phyloP scores from a whole-genome alignment of 1,284 basidiomycete genomes.

The Papiliotrema fonsecae region DNA sequence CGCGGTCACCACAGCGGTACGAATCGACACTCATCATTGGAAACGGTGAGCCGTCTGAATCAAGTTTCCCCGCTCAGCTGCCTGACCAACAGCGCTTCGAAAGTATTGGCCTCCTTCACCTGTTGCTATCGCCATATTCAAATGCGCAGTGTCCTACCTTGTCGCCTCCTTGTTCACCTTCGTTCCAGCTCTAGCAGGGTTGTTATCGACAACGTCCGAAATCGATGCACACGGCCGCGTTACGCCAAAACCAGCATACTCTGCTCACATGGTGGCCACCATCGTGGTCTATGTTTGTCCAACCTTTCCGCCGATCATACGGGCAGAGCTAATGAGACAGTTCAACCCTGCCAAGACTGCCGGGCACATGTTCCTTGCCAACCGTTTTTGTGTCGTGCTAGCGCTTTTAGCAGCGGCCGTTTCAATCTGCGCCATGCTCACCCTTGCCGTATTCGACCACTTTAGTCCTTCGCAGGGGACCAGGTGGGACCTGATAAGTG shows the following conservation, averaged over 20 bases:
- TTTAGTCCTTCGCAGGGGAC: constrained; percentile 39
- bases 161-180: constrained; percentile 91
- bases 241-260: constrained; percentile 59
- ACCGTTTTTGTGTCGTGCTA: constrained; percentile 42
- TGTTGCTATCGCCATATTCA: constrained; percentile 56
- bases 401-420: constrained; percentile 76
- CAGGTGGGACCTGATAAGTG: constrained; percentile 39
- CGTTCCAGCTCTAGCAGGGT: constrained; percentile 53
- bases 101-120: constrained; percentile 28
- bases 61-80: no score
- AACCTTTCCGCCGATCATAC: neutral
- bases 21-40: no score
- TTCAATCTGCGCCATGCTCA: constrained; percentile 72
- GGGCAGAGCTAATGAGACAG: constrained; percentile 24
- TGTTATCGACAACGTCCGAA: constrained; percentile 44
- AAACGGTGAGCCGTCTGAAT: no score
- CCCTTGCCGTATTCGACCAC: constrained; percentile 70
- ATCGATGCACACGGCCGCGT: constrained; percentile 51
- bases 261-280: constrained; percentile 86
- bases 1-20: neutral
- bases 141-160: constrained; percentile 87
- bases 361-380: constrained; percentile 73
- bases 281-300: constrained; percentile 56
- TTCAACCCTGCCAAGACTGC: constrained; percentile 63
- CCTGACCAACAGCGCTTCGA: no score